Evolutionary conservation across 139 green algal species (phyloP).

Genomic region (Choricystis sp.): DNA sequence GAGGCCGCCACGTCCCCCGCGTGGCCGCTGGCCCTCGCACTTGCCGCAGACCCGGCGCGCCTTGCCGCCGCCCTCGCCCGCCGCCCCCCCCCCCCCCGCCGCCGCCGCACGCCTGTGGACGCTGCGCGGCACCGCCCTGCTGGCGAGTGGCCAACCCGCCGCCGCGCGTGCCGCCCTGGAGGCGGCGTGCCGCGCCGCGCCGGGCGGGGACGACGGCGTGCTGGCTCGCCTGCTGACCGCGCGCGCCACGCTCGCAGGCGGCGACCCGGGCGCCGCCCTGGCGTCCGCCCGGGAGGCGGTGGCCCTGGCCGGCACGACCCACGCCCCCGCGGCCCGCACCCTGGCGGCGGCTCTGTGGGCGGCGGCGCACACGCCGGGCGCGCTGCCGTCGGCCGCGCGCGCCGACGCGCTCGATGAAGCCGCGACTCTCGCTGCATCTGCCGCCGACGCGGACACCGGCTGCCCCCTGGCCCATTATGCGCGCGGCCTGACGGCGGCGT

Average conservation of each 20-base stretch:
- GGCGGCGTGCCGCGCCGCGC: too few relatives aligned
- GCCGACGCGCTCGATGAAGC: not conserved
- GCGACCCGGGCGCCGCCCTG: not conserved
- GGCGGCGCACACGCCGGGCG: not conserved
- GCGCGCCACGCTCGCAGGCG: not conserved
- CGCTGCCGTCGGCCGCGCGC: too few relatives aligned
- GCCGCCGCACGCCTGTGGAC: not conserved
- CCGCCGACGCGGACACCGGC: too few relatives aligned
- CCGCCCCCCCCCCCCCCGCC: too few relatives aligned
- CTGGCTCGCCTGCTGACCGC: not conserved
- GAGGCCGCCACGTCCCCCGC: too few relatives aligned
- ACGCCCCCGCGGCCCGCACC: too few relatives aligned
- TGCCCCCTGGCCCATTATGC: not conserved
- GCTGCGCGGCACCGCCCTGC: not conserved
- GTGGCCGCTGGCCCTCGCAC: too few relatives aligned
- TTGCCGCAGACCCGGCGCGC: too few relatives aligned
- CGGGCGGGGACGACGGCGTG: too few relatives aligned
- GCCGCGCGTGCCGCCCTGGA: not conserved
- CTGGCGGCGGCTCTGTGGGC: not conserved
- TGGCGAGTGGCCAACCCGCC: not conserved
- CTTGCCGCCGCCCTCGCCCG: too few relatives aligned
- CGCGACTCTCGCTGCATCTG: not conserved
- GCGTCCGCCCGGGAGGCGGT: not conserved
- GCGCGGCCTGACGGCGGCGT: not conserved
- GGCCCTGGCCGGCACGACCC: not conserved